A percentile compares a stretch with the other conserved stretches of the same genome.
phyloP scores from a whole-genome alignment of 192 early-diverging fungal genomes.

The Helicostylum pulchrum region DNA sequence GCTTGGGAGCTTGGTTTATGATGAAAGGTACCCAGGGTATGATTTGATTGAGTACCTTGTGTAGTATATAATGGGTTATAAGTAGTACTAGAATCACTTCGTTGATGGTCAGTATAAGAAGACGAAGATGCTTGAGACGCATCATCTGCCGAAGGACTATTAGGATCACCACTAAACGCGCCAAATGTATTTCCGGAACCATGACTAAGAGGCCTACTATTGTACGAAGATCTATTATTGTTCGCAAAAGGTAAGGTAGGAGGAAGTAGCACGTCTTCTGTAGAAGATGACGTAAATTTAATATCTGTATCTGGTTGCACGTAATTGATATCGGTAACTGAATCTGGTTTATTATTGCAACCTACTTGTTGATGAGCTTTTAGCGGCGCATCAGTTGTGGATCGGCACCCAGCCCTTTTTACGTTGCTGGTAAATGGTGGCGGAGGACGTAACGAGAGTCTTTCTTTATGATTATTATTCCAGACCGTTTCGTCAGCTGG shows the following conservation, averaged over 20 bases:
- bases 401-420: conserved; percentile 1
- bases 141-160: too few species aligned
- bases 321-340: neutral
- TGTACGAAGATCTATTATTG: neutral
- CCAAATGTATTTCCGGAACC: conserved; percentile 13
- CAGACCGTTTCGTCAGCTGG: neutral
- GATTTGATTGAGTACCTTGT: too few species aligned
- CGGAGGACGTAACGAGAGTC: neutral
- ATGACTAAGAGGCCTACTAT: conserved; percentile 5
- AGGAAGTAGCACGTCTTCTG: neutral
- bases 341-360: neutral
- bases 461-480: conserved; percentile 1
- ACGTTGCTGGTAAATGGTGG: neutral
- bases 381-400: conserved; percentile 3
- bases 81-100: too few species aligned
- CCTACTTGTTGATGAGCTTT: neutral
- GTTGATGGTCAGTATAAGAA: too few species aligned
- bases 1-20: too few species aligned
- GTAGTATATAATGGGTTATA: too few species aligned
- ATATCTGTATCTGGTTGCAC: neutral
- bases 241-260: conserved; percentile 5
- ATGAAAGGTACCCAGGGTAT: too few species aligned
- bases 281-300: neutral
- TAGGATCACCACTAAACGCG: too few species aligned
- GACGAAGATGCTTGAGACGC: too few species aligned